Conservation (phyloP, 352 stramenopile genomes). For the Aphanomyces cochlioides region DNA sequence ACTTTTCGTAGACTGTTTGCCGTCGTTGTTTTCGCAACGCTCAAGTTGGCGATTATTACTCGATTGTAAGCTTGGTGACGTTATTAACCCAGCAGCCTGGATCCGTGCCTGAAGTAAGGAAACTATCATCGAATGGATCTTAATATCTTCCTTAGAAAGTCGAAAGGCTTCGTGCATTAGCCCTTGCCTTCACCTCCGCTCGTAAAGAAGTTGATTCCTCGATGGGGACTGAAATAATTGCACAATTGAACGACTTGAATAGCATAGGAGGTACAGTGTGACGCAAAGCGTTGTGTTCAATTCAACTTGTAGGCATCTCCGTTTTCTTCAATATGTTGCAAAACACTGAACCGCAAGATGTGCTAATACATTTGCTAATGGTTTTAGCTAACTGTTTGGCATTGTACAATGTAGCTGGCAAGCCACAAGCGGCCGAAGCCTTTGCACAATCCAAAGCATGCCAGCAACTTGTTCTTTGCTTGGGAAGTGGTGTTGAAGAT, state of each 20-base stretch:
- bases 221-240: constrained; percentile 68
- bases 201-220: constrained; percentile 58
- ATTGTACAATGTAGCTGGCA: constrained; percentile 69
- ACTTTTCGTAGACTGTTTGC: constrained; percentile 68
- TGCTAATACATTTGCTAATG: constrained; percentile 58
- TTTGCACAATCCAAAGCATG: constrained; percentile 64
- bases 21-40: constrained; percentile 72
- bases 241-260: constrained; percentile 82
- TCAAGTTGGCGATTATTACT: constrained; percentile 59
- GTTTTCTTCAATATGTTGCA: constrained; percentile 68
- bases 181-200: constrained; percentile 49
- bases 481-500: constrained; percentile 59
- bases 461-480: constrained; percentile 49
- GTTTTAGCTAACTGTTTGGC: constrained; percentile 76
- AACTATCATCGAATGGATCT: not conserved
- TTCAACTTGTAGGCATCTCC: constrained; percentile 30
- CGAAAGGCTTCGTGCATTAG: constrained; percentile 62
- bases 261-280: constrained; percentile 48
- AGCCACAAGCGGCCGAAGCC: constrained; percentile 55
- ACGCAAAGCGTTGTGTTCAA: not conserved
- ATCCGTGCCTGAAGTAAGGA: constrained; percentile 24
- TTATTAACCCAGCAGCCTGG: constrained; percentile 47
- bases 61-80: constrained; percentile 62
- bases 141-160: constrained; percentile 42
- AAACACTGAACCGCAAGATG: constrained; percentile 43